Conservation (phyloP, 768 basidiomycete genomes). For the Kwoniella botswanensis region DNA sequence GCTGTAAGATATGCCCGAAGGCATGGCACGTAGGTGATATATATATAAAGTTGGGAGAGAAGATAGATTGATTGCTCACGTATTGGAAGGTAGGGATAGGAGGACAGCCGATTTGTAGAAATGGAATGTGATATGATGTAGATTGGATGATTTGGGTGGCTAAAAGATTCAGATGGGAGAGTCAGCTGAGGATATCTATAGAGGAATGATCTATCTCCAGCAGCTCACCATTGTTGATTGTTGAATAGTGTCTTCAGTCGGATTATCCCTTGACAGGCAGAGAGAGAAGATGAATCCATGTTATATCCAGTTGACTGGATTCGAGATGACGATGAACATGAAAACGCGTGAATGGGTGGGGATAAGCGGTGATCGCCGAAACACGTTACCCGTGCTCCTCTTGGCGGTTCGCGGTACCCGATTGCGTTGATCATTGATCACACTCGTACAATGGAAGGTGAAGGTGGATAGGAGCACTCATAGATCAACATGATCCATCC, state of each 20-base stretch:
- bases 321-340: not conserved
- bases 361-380: constrained; percentile 9
- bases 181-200: not conserved
- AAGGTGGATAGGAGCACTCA: not conserved
- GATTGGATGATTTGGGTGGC: constrained; percentile 47
- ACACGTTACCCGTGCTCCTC: not conserved
- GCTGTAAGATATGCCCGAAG: too few species aligned
- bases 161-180: constrained; percentile 4
- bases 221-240: not conserved
- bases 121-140: constrained; percentile 50
- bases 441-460: not conserved
- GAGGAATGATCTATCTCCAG: not conserved
- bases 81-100: constrained; percentile 43
- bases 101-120: constrained; percentile 45
- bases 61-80: constrained; percentile 27
- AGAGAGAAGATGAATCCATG: too few species aligned
- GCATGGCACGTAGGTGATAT: too few species aligned
- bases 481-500: not conserved
- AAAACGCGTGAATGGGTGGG: not conserved
- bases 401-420: not conserved
- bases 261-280: too few species aligned
- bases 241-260: too few species aligned
- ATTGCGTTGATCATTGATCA: not conserved
- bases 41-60: not conserved
- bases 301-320: not conserved